Conservation (phyloP, 2,329 filamentous ascomycete genomes). For the Zymoseptoria crescenta region DNA sequence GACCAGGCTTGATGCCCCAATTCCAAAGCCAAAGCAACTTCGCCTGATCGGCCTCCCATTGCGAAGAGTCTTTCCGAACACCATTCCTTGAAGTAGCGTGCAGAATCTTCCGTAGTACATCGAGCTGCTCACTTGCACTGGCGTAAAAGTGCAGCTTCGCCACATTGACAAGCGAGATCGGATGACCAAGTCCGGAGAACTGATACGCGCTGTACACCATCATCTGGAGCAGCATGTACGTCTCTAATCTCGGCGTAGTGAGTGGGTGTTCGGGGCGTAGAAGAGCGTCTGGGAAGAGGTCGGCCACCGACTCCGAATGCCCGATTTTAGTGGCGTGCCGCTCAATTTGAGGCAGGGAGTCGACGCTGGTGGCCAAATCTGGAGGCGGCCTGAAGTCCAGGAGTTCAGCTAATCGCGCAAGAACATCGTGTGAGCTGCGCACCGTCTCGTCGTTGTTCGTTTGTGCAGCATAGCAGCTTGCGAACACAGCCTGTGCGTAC, state of each 20-base stretch:
- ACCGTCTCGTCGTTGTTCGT: constrained; percentile 53
- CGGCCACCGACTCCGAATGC: constrained; percentile 20
- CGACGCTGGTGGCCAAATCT: constrained; percentile 35
- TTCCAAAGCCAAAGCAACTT: constrained; percentile 66
- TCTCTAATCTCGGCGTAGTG: constrained; percentile 51
- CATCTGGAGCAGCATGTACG: constrained; percentile 54
- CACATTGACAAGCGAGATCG: constrained; percentile 35
- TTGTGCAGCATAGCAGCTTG: constrained; percentile 59
- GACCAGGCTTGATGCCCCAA: constrained; percentile 52
- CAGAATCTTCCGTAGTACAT: constrained; percentile 53
- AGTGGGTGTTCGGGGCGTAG: constrained; percentile 54
- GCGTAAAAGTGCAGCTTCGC: constrained; percentile 57
- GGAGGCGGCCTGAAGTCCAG: constrained; percentile 53
- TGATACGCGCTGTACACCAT: constrained; percentile 47
- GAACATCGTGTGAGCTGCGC: constrained; percentile 52
- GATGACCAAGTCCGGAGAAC: constrained; percentile 35
- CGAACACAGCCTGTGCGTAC: constrained; percentile 61
- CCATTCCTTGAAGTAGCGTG: constrained; percentile 42
- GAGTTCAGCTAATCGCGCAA: constrained; percentile 52
- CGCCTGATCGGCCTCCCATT: constrained; percentile 54
- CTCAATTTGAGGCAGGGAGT: constrained; percentile 37
- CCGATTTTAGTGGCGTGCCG: constrained; percentile 29
- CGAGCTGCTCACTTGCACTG: constrained; percentile 57
- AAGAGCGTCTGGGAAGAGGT: constrained; percentile 39
- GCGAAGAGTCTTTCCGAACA: constrained; percentile 49